These are phyloP conservation scores for Fusarium mexicanum DNA, from an alignment of 2,329 filamentous ascomycete species.

Conservation along the genomic window DNA sequence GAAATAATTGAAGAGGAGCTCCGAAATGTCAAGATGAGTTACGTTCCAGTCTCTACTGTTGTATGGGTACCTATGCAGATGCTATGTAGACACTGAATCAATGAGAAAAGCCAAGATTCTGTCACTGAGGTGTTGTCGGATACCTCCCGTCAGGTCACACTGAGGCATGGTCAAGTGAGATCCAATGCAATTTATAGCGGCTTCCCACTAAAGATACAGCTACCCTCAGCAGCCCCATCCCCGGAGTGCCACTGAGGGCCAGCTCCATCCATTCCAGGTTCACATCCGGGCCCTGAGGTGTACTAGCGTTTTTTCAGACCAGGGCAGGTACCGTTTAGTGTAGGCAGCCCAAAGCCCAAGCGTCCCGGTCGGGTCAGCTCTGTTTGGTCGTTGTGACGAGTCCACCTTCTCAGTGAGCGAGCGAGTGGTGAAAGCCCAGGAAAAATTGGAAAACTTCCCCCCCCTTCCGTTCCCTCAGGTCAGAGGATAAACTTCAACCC, in stretches of 20 bases:
- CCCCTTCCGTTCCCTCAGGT: conserved; percentile 12
- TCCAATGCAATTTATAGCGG: conserved; percentile 20
- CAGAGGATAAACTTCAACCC: conserved; percentile 40
- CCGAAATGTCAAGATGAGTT: conserved; percentile 16
- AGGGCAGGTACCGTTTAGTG: conserved; percentile 26
- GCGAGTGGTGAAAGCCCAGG: background rate
- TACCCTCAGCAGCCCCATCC: conserved; percentile 25
- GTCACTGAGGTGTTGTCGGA: background rate
- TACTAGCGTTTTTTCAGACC: conserved; percentile 12
- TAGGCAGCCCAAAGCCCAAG: conserved; percentile 14
- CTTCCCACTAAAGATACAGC: conserved; percentile 16
- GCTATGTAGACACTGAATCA: background rate
- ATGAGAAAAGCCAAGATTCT: conserved; percentile 17
- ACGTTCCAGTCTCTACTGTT: conserved; percentile 27
- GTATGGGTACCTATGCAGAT: background rate
- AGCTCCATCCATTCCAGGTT: conserved; percentile 26
- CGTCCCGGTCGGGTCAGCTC: conserved; percentile 9
- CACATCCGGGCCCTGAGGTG: conserved; percentile 7
- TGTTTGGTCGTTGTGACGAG: conserved; percentile 13
- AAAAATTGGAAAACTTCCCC: conserved; percentile 31
- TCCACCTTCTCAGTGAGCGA: background rate
- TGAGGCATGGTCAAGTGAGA: background rate
- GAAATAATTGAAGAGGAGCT: conserved; percentile 7
- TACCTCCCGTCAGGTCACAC: background rate
- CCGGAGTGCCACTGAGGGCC: conserved; percentile 6